Percentiles rank a stretch among this genome's conserved stretches.
Evolutionary conservation across 2,329 filamentous ascomycete genomes (phyloP).

Genomic region (Aspergillus ustus): DNA sequence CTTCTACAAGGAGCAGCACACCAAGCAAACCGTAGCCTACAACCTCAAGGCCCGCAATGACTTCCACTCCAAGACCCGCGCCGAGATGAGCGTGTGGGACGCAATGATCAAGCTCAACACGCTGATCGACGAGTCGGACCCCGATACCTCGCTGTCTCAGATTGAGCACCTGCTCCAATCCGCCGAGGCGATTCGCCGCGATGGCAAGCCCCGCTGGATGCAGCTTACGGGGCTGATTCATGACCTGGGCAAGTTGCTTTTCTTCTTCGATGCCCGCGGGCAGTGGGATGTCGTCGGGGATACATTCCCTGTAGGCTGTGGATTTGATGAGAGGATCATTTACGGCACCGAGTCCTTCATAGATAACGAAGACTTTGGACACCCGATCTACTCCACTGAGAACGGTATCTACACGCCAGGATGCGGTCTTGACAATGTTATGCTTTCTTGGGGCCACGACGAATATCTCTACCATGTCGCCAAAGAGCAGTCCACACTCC

Average conservation of each 20-base stretch:
- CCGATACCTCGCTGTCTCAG: conserved; percentile 83
- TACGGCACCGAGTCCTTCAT: conserved; percentile 75
- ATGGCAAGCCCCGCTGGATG: conserved; percentile 59
- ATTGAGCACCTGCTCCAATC: conserved; percentile 89
- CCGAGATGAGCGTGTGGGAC: conserved; percentile 85
- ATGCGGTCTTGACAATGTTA: conserved; percentile 83
- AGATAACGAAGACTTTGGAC: conserved; percentile 72
- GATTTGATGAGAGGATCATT: conserved; percentile 72
- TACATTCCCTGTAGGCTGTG: conserved; percentile 53
- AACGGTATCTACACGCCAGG: conserved; percentile 79
- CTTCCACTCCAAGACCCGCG: conserved; percentile 69
- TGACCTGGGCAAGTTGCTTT: conserved; percentile 52
- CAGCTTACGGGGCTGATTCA: conserved; percentile 54
- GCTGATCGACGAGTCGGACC: conserved; percentile 87
- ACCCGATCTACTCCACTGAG: conserved; percentile 75
- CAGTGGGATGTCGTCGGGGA: conserved; percentile 91
- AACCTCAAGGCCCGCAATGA: conserved; percentile 78
- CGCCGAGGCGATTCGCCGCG: conserved; percentile 85
- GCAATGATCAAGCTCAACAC: conserved; percentile 93
- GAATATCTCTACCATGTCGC: conserved; percentile 73
- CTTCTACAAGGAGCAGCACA: conserved; percentile 77
- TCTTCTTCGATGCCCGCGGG: conserved; percentile 71
- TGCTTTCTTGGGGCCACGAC: conserved; percentile 79
- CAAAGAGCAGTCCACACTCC: conserved; percentile 79
- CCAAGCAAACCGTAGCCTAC: conserved; percentile 66